Base-by-base conservation (phyloP, 2,329 filamentous ascomycete species). In the Pseudogymnoascus verrucosus region DNA sequence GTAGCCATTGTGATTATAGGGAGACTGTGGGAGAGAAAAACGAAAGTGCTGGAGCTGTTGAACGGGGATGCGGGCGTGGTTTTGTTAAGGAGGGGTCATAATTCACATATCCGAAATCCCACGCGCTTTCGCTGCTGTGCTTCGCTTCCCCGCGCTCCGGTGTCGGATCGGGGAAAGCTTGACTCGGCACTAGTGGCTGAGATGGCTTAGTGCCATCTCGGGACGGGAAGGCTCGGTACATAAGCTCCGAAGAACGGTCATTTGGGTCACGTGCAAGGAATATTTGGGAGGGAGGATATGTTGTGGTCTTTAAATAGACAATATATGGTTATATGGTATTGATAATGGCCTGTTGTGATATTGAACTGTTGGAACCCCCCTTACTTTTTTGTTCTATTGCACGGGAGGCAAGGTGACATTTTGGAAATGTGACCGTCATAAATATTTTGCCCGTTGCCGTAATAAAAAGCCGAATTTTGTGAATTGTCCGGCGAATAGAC, bases 1-100 rank as follows among this genome's bases (percentile, higher is more conserved):
- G 84, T 81, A 69, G 87, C 77, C 89, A 91, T 91, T 64, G 70
- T 81, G 28, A 40, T 39, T 57, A 34, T 57, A 57, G 16, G 28
- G 4, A 34, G 28, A 12, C 31, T 57, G 16, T 34, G 51, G 16
- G n/a, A 57, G 31, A 34, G 31, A 34, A 34, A 34, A 34, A 57
- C 2, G 51, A 12, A 57, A 57, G 51, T 34, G 28, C n/a, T 34
- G 51, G 12, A 57, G 51, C 28, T 57, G 51, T 57, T 57, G 21
- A 36, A 57, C 26, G 5, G n/a, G 42, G 47, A 31, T 54, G 3
- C 5, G 51, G 51, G 28, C 51, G 51, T 57, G 28, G 28, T 57
- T 54, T 54, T 57, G 28, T 57, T 21, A 34, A 57, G 51, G 51
- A 57, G 51, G 51, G 51, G 28, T 57, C 31, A 57, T 57, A 57